phyloP scores from a whole-genome alignment of 2,329 filamentous ascomycete species.

The Paraphoma chrysanthemicola region DNA sequence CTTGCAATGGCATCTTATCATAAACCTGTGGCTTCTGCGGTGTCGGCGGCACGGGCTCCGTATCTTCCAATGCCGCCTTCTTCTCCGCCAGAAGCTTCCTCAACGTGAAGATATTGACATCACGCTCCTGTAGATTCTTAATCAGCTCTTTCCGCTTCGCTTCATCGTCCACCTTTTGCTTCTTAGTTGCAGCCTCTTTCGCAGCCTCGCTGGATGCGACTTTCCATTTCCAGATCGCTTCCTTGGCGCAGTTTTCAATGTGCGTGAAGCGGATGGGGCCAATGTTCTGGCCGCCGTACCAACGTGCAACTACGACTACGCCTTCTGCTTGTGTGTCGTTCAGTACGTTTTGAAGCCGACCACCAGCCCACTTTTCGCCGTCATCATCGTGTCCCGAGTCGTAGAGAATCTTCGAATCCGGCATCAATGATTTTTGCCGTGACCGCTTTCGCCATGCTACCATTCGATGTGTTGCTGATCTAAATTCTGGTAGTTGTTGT shows the following conservation, averaged over 20 bases:
- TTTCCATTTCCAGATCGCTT: constrained; percentile 55
- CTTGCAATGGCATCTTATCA: constrained; percentile 48
- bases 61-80: constrained; percentile 39
- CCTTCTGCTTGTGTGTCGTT: constrained; percentile 54
- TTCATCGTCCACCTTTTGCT: constrained; percentile 45
- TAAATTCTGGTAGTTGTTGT: constrained; percentile 53
- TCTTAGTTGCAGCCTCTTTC: constrained; percentile 46
- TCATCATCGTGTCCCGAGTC: constrained; percentile 60
- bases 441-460: constrained; percentile 59
- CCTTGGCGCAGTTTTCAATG: constrained; percentile 58
- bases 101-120: constrained; percentile 57
- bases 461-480: constrained; percentile 58
- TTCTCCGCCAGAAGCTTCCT: constrained; percentile 55
- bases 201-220: constrained; percentile 38
- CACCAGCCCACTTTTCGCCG: constrained; percentile 61
- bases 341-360: constrained; percentile 56
- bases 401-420: constrained; percentile 45
- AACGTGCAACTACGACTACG: constrained; percentile 59
- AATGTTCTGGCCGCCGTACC: constrained; percentile 62
- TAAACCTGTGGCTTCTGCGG: constrained; percentile 51
- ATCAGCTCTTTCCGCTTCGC: constrained; percentile 48
- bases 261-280: constrained; percentile 61
- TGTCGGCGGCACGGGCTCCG: constrained; percentile 29
- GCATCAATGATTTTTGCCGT: constrained; percentile 54
- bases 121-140: constrained; percentile 47